phyloP scores from a whole-genome alignment of 305 asterid genomes.

The Fraxinus xanthoxyloides region DNA sequence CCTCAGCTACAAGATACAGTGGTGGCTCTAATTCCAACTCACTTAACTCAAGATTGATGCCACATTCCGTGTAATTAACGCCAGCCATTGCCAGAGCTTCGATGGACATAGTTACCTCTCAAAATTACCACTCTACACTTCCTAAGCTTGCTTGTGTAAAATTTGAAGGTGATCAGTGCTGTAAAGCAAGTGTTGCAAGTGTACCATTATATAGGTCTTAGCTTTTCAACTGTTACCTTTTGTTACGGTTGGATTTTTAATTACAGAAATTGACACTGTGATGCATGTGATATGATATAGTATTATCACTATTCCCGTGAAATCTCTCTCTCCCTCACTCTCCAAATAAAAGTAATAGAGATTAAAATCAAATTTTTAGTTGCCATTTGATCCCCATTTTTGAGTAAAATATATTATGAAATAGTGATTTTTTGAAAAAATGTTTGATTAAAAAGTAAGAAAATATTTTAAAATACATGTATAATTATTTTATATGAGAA shows the following conservation, averaged over 20 bases:
- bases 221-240: background rate
- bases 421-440: too few relatives aligned
- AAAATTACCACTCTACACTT: background rate
- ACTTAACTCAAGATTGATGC: background rate
- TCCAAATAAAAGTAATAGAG: background rate
- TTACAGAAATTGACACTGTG: background rate
- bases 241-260: background rate
- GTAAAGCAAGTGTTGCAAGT: background rate
- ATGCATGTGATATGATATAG: background rate
- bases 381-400: too few relatives aligned
- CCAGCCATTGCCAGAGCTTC: conserved; percentile 31
- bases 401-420: too few relatives aligned
- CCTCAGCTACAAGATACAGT: background rate
- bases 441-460: too few relatives aligned
- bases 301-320: background rate
- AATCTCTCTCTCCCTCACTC: too few relatives aligned
- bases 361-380: too few relatives aligned
- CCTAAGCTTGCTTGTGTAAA: background rate
- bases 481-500: too few relatives aligned
- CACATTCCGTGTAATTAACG: conserved; percentile 14
- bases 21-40: background rate
- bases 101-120: conserved; percentile 4
- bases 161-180: background rate
- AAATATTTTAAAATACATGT: too few relatives aligned
- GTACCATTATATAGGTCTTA: background rate